Evolutionary conservation across 2,329 filamentous ascomycete species (phyloP).

Genomic region (Ophiosphaerella herpotricha): DNA sequence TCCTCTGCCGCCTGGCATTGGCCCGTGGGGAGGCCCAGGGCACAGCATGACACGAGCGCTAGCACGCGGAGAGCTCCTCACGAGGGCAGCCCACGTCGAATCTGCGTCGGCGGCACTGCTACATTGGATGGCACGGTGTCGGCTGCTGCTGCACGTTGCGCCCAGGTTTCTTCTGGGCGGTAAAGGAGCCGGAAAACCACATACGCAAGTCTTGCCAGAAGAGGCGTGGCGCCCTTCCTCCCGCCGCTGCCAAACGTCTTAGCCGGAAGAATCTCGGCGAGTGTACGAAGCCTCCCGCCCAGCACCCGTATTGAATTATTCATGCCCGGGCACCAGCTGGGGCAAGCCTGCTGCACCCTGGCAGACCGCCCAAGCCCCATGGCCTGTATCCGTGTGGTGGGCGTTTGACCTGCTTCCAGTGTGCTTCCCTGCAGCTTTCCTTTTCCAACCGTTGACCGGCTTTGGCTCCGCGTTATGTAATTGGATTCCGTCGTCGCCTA

Average conservation of each 20-base stretch:
- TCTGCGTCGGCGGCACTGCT: slow-evolving; percentile 16
- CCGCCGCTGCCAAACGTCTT: slow-evolving; percentile 4
- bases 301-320: slow-evolving; percentile 29
- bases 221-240: slow-evolving; percentile 3
- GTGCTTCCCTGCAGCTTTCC: slow-evolving; percentile 31
- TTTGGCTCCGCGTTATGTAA: slow-evolving; percentile 21
- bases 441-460: slow-evolving; percentile 31
- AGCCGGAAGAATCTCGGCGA: slow-evolving; percentile 31
- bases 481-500: slow-evolving; percentile 26
- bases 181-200: slow-evolving; percentile 6
- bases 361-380: slow-evolving; percentile 30
- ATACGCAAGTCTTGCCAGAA: slow-evolving; percentile 22
- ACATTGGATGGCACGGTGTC: slow-evolving; percentile 5
- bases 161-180: slow-evolving; percentile 10
- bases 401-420: slow-evolving; percentile 32
- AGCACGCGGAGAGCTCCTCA: slow-evolving; percentile 12
- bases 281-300: slow-evolving; percentile 23
- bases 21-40: slow-evolving; percentile 6
- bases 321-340: slow-evolving; percentile 26
- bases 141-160: slow-evolving; percentile 8
- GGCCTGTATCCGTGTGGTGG: slow-evolving; percentile 31
- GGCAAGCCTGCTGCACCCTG: slow-evolving; percentile 30
- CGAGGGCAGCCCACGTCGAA: neutral
- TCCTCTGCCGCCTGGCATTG: neutral
- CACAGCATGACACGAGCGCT: slow-evolving; percentile 18